A percentile compares a stretch with the other conserved stretches of the same genome.
Conservation (phyloP, 2,329 filamentous ascomycete species). For the Ophiostoma sp. region DNA sequence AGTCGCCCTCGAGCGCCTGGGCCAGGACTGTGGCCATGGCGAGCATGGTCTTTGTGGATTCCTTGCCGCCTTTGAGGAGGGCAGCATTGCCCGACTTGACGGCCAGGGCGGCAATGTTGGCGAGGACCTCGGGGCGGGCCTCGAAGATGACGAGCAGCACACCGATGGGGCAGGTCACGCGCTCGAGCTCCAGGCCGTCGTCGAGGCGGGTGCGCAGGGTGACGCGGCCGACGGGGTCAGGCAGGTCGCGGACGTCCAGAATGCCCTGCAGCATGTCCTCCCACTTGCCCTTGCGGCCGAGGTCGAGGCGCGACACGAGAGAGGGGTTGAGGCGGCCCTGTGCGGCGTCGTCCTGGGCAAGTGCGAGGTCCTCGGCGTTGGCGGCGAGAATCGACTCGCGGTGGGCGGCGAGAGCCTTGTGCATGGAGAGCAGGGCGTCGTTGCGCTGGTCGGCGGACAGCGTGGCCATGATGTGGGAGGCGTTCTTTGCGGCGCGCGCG, state of each 20-base stretch:
- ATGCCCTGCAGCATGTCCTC: conserved; percentile 98
- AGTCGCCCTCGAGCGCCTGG: conserved; percentile 74
- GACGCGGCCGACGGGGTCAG: conserved; percentile 84
- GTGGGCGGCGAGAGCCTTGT: conserved; percentile 64
- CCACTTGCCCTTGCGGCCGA: conserved; percentile 83
- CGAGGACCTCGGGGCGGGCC: conserved; percentile 94
- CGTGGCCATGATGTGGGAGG: conserved; percentile 77
- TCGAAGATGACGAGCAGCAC: conserved; percentile 99
- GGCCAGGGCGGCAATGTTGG: conserved; percentile 91
- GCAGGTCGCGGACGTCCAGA: conserved; percentile 73
- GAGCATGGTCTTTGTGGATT: conserved; percentile 91
- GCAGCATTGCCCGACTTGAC: conserved; percentile 97
- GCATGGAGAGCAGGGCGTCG: conserved; percentile 74
- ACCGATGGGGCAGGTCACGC: conserved; percentile 89
- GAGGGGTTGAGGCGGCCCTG: conserved; percentile 73
- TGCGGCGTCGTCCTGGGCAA: conserved; percentile 62
- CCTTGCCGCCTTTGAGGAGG: conserved; percentile 94
- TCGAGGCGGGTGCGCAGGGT: conserved; percentile 81
- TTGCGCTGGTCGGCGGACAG: conserved; percentile 73
- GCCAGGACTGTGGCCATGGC: conserved; percentile 85
- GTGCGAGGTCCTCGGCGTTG: conserved; percentile 75
- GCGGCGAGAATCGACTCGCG: conserved; percentile 76
- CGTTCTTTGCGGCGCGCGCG: conserved; percentile 69
- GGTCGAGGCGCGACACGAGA: conserved; percentile 80
- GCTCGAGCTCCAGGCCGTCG: conserved; percentile 76